phyloP scores from a whole-genome alignment of 2,329 filamentous ascomycete species.

The Sclerotiophoma versabilis region DNA sequence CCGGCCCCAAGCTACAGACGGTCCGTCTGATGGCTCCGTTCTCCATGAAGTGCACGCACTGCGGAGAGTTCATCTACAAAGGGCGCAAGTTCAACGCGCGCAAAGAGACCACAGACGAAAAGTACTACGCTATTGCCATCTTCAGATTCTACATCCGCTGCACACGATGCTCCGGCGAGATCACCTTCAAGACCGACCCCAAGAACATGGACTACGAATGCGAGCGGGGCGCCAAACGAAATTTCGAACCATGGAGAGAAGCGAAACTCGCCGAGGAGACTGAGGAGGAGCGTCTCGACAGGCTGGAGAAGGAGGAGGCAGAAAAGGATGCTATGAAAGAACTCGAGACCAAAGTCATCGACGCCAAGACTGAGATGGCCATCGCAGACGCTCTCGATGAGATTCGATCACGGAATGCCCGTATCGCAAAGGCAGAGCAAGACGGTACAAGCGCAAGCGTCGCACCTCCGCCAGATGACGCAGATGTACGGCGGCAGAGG shows the following conservation, averaged over 20 bases:
- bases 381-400: conserved; percentile 96
- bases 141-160: conserved; percentile 89
- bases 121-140: conserved; percentile 86
- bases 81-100: conserved; percentile 94
- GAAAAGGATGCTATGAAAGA: conserved; percentile 95
- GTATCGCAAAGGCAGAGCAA: conserved; percentile 77
- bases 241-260: conserved; percentile 89
- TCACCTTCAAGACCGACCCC: conserved; percentile 93
- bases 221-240: conserved; percentile 84
- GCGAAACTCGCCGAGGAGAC: conserved; percentile 75
- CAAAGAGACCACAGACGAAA: conserved; percentile 90
- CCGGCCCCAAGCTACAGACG: conserved; percentile 81
- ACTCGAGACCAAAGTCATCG: conserved; percentile 89
- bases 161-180: conserved; percentile 83
- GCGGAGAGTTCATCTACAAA: conserved; percentile 86
- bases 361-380: conserved; percentile 94
- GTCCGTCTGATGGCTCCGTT: conserved; percentile 92
- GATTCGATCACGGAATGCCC: conserved; percentile 88
- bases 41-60: conserved; percentile 74
- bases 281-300: conserved; percentile 84
- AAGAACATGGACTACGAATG: conserved; percentile 91
- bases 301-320: conserved; percentile 79
- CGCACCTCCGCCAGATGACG: conserved; percentile 57
- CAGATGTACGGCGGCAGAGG: conserved; percentile 64
- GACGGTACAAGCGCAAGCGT: conserved; percentile 65